Base-by-base conservation (phyloP, 768 basidiomycete species). In the Leccinellum luteum region DNA sequence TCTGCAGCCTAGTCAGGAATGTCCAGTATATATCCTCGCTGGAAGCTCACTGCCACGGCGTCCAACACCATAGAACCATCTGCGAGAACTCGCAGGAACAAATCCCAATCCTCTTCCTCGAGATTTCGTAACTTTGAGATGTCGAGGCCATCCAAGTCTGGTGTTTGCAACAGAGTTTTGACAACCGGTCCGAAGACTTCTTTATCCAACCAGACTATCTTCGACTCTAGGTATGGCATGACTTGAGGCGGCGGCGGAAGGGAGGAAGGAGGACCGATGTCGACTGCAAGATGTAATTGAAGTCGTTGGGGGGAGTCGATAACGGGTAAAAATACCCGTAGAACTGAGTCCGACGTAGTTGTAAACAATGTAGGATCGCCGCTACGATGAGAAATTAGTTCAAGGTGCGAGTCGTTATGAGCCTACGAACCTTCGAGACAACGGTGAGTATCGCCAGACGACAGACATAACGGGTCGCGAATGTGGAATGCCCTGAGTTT, bases 271-370 rank as follows among this genome's bases (percentile, higher is more conserved):
- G 85, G 83, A 62, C 79, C 85, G 8, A 85, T 70, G 67, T 94
- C 91, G 48, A 95, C 69, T 3, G 89, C 81, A 7, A 87, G 83
- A 66, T 94, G 92, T 5, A 97, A 81, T 70, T 96, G 94, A 41
- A 97, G 79, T 67, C 85, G 82, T 60, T 86, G 84, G 13, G 93
- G 92, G 15, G 86, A 84, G 69, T 97, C 94, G 47, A 97, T 75
- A 13, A 97, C 91, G 6, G 94, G 92, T 32, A 90, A 75, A 71
- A 92, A 95, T 65, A 97, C 85, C 23, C 94, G 85, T 34, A 96
- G 70, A 5, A 87, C 88, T 1, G 90, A 83, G 64, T 94, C 90
- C 25, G 85, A 82, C 14, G 94, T 92, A 58, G 91, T 81, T 34
- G 92, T 94, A 69, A 90, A 94, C 3, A 96, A 77, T 54, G 88